A percentile compares a stretch with the other conserved stretches of the same genome.
phyloP scores from a whole-genome alignment of 257 asterid species.

The Salvia miltiorrhiza region DNA sequence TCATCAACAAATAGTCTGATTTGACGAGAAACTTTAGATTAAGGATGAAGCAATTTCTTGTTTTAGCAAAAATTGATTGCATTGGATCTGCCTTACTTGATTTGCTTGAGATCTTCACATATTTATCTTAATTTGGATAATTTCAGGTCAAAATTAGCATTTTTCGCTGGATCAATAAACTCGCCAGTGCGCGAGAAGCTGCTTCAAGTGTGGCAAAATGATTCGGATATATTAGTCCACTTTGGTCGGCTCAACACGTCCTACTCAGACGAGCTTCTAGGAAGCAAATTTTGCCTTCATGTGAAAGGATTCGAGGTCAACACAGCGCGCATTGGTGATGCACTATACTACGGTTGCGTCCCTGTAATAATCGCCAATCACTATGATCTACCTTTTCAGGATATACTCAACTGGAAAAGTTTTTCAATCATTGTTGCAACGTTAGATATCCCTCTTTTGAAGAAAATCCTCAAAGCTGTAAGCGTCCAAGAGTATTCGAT shows the following conservation, averaged over 20 bases:
- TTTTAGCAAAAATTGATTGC: constrained; percentile 7
- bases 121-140: background rate
- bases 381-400: constrained; percentile 87
- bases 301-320: constrained; percentile 91
- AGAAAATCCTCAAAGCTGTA: constrained; percentile 50
- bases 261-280: constrained; percentile 57
- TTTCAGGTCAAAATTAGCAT: constrained; percentile 64
- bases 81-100: background rate
- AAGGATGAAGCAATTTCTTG: background rate
- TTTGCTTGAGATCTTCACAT: background rate
- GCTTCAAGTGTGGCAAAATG: constrained; percentile 69
- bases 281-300: constrained; percentile 86
- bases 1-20: background rate
- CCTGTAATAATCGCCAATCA: constrained; percentile 89
- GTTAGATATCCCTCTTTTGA: constrained; percentile 66
- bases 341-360: constrained; percentile 73
- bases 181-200: constrained; percentile 87
- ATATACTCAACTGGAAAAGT: constrained; percentile 66
- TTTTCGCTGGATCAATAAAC: constrained; percentile 78
- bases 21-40: background rate
- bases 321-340: constrained; percentile 90
- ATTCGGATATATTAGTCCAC: constrained; percentile 60
- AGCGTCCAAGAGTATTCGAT: constrained; percentile 37
- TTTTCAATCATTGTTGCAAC: constrained; percentile 75
- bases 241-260: constrained; percentile 48